Conservation (phyloP, 179 eudicot genomes). For the Amaranthus tricolor region DNA sequence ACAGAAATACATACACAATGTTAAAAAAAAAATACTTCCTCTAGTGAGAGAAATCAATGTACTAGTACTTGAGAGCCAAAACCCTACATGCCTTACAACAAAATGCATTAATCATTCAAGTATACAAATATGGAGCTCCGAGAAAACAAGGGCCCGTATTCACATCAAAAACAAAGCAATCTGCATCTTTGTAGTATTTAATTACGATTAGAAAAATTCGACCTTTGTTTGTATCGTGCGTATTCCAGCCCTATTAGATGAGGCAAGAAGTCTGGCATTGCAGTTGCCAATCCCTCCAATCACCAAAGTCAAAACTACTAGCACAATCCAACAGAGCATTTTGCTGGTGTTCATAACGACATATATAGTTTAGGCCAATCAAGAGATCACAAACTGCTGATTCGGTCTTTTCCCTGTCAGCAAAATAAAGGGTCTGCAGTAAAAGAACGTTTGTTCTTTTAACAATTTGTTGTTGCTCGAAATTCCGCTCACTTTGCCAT, state of each 20-base stretch:
- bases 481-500: constrained; percentile 92
- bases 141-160: constrained; percentile 33
- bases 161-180: constrained; percentile 35
- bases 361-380: constrained; percentile 79
- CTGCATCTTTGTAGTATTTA: constrained; percentile 23
- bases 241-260: constrained; percentile 13
- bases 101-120: constrained; percentile 39
- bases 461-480: constrained; percentile 85
- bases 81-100: constrained; percentile 33
- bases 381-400: constrained; percentile 73
- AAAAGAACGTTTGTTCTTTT: constrained; percentile 69
- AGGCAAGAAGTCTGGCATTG: constrained; percentile 48
- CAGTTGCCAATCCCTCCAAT: constrained; percentile 87
- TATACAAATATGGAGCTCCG: constrained; percentile 31
- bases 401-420: constrained; percentile 71
- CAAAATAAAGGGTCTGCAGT: constrained; percentile 86
- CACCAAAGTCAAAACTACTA: constrained; percentile 84
- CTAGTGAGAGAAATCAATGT: constrained; percentile 26
- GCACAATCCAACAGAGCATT: constrained; percentile 91
- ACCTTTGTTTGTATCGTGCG: constrained; percentile 11
- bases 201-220: constrained; percentile 22
- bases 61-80: constrained; percentile 40
- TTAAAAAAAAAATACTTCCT: constrained; percentile 10
- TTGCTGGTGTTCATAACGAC: constrained; percentile 83
- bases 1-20: constrained; percentile 25